Percentiles rank a stretch among this genome's conserved stretches.
Evolutionary conservation across 306 rosid genomes (phyloP).

Genomic region (Calophaca sinica): DNA sequence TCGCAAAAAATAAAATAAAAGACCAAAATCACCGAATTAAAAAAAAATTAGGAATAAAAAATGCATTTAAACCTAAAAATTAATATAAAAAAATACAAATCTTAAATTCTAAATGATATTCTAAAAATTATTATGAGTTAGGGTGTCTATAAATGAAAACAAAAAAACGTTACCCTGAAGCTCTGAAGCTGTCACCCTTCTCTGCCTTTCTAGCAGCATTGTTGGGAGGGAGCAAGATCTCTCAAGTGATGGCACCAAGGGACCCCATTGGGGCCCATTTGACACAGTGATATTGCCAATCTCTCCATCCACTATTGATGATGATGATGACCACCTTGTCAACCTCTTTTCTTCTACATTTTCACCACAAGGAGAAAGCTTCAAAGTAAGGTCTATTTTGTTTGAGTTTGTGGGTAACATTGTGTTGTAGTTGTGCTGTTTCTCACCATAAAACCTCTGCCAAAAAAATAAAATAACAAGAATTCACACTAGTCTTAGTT

Average conservation of each 20-base stretch:
- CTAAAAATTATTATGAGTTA: too few species aligned
- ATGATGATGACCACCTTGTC: slow-evolving; percentile 38
- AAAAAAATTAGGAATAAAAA: too few species aligned
- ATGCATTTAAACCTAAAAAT: too few species aligned
- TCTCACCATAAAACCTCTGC: slow-evolving; percentile 17
- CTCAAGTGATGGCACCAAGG: slow-evolving; percentile 16
- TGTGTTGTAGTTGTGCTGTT: neutral
- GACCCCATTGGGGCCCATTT: slow-evolving; percentile 14
- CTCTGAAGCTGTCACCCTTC: neutral
- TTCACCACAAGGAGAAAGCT: slow-evolving; percentile 41
- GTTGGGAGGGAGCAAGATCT: slow-evolving; percentile 42
- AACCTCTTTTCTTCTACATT: slow-evolving; percentile 40
- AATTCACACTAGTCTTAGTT: neutral
- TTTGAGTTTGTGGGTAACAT: too few species aligned
- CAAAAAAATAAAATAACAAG: neutral
- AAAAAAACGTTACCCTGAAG: slow-evolving; percentile 26
- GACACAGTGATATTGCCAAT: neutral
- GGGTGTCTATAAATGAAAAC: neutral
- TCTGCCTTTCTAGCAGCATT: slow-evolving; percentile 25
- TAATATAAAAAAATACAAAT: too few species aligned
- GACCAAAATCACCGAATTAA: too few species aligned
- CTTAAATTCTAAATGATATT: too few species aligned
- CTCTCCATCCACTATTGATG: slow-evolving; percentile 3
- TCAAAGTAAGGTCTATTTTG: slow-evolving; percentile 42
- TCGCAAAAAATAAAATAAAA: too few species aligned